Conservation (phyloP, 148 eudicot genomes). For the Vaccinium corymbosum region DNA sequence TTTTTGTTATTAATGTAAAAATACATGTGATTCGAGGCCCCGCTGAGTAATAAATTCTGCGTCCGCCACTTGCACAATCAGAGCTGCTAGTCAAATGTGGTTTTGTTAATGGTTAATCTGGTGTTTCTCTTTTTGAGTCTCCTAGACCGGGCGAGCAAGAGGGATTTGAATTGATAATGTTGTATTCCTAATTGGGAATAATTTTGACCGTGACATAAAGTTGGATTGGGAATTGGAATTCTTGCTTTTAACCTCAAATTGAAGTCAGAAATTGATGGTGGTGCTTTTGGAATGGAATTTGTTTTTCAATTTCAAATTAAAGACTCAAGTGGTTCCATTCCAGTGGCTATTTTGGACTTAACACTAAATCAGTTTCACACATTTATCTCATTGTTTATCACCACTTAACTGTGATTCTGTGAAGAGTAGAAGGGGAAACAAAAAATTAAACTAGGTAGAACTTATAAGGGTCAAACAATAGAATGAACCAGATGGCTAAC, state of each 20-base stretch:
- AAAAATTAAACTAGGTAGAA: too few relatives aligned
- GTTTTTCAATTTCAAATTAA: conserved; percentile 12
- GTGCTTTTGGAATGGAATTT: not conserved
- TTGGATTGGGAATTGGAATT: not conserved
- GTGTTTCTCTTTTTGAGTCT: too few relatives aligned
- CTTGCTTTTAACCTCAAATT: not conserved
- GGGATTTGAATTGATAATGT: not conserved
- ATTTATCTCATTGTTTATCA: too few relatives aligned
- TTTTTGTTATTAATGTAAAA: too few relatives aligned
- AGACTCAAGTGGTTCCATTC: not conserved
- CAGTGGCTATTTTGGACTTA: not conserved
- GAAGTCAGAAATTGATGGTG: conserved; percentile 3
- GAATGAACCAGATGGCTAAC: not conserved
- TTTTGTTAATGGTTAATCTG: too few relatives aligned
- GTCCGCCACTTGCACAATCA: too few relatives aligned
- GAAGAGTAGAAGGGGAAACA: too few relatives aligned
- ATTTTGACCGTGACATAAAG: not conserved
- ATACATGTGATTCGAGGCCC: too few relatives aligned
- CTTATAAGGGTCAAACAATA: not conserved
- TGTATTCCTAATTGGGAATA: not conserved
- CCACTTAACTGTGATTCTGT: too few relatives aligned
- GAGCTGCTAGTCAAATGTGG: too few relatives aligned
- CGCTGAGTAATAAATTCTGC: too few relatives aligned
- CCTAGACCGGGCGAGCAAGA: not conserved
- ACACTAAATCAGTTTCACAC: too few relatives aligned